Percentiles rank a stretch among this genome's conserved stretches.
Evolutionary conservation across 257 asterid species (phyloP).

Genomic region (Solanum etuberosum): DNA sequence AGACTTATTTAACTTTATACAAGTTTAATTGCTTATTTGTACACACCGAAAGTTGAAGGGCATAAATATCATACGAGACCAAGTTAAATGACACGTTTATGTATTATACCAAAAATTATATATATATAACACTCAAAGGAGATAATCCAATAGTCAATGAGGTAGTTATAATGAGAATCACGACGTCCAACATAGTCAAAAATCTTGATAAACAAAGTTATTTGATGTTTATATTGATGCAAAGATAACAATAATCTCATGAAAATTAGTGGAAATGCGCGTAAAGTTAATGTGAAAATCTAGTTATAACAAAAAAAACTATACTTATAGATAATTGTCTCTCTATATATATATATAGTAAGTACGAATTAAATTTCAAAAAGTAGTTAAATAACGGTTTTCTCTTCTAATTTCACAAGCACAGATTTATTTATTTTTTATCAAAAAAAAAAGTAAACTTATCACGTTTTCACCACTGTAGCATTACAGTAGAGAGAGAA

Average conservation of each 20-base stretch:
- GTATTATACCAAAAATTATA: no score
- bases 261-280: neutral
- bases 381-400: neutral
- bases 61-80: no score
- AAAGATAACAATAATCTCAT: no score
- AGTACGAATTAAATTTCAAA: neutral
- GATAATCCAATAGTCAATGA: no score
- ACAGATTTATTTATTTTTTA: no score
- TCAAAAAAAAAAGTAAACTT: neutral
- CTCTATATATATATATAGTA: neutral
- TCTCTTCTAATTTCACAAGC: neutral
- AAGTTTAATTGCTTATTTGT: rapidly evolving
- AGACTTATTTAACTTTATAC: no score
- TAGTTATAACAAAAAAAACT: no score
- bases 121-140: neutral
- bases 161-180: no score
- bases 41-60: rapidly evolving
- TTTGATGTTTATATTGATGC: rapidly evolving
- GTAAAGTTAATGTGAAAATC: no score
- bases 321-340: neutral
- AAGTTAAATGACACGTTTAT: no score
- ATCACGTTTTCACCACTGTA: neutral
- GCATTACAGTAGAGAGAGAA: neutral
- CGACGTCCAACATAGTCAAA: no score
- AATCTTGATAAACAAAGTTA: no score